These are phyloP conservation scores for Symbiodinium pilosum DNA, from an alignment of 73 alveolate species.

Conservation along the genomic window DNA sequence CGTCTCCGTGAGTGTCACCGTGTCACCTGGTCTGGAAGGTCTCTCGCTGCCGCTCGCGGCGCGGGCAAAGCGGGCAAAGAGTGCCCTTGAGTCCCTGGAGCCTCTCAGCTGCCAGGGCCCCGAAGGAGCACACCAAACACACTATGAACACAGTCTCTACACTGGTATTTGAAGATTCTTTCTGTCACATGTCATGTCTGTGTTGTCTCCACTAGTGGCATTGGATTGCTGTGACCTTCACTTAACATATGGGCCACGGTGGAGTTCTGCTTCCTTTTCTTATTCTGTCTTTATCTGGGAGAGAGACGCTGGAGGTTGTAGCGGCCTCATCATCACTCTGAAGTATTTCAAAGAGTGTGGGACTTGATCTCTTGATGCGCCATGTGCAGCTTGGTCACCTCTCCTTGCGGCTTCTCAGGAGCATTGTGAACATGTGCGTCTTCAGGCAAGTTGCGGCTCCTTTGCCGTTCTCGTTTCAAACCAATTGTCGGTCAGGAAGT, in stretches of 20 bases:
- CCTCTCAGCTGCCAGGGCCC: background rate
- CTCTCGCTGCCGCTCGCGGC: background rate
- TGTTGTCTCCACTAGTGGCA: no score
- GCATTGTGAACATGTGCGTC: background rate
- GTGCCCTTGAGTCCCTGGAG: background rate
- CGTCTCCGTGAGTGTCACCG: no score
- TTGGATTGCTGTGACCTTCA: no score
- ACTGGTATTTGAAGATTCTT: no score
- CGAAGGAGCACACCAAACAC: background rate
- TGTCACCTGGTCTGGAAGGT: no score
- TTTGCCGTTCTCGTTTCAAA: background rate
- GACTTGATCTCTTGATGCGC: no score
- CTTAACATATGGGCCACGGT: no score
- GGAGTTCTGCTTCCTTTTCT: background rate
- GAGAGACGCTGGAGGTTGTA: background rate
- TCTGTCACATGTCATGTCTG: no score
- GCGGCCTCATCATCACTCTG: background rate
- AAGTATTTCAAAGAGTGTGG: background rate
- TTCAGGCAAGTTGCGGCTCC: background rate
- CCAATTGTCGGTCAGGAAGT: conserved; percentile 3
- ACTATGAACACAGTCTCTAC: no score
- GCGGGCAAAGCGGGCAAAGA: background rate
- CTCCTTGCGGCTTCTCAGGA: no score
- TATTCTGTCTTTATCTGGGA: no score
- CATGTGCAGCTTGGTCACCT: no score